phyloP scores from a whole-genome alignment of 106 monocot species.

The Xerophyta viscosa region DNA sequence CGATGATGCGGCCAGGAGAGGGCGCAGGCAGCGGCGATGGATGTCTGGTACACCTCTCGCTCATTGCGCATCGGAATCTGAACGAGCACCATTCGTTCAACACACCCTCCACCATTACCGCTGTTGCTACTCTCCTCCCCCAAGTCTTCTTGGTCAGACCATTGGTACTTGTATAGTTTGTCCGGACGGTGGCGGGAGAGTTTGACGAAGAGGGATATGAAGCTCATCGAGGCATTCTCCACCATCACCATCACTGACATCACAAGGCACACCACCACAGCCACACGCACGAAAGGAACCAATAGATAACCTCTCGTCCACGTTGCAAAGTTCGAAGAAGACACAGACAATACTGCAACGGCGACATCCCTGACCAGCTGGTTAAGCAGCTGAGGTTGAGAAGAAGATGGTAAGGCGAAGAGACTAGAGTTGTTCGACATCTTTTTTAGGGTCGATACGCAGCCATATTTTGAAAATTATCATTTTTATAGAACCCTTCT shows the following conservation, averaged over 20 bases:
- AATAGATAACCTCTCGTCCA: no score
- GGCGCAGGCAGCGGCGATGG: conserved; percentile 51
- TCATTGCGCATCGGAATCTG: conserved; percentile 44
- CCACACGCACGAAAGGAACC: conserved; percentile 17
- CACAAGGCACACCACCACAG: conserved; percentile 15
- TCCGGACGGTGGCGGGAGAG: conserved; percentile 19
- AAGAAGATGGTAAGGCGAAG: no score
- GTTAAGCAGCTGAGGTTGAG: no score
- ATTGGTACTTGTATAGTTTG: conserved; percentile 22
- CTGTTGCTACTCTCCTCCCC: no score
- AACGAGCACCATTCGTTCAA: conserved; percentile 29
- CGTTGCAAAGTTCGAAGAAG: no score
- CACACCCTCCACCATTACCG: conserved; percentile 13
- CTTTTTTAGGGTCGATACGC: no score
- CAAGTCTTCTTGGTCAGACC: no score
- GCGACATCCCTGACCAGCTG: no score
- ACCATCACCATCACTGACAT: conserved; percentile 25
- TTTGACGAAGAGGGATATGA: conserved; percentile 19
- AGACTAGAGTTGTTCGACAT: no score
- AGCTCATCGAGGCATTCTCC: conserved; percentile 16
- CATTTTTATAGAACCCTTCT: no score
- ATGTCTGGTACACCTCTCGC: conserved; percentile 48
- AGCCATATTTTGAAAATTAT: no score
- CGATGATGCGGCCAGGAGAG: conserved; percentile 48
- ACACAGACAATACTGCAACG: no score